phyloP scores from a whole-genome alignment of 768 basidiomycete genomes.

The Mycena capillaripes region DNA sequence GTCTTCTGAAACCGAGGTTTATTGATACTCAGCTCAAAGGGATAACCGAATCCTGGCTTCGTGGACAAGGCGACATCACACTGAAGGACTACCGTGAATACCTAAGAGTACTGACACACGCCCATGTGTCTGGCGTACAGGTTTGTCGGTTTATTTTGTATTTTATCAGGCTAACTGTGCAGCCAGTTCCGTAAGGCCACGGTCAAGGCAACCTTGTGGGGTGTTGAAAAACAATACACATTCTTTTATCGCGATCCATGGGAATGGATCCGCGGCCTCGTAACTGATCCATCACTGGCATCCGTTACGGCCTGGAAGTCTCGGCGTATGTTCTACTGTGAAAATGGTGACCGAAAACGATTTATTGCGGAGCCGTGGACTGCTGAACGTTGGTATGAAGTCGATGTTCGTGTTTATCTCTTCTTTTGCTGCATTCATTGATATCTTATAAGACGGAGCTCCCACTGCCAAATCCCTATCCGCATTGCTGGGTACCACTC shows the following conservation, averaged over 20 bases:
- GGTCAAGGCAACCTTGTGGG: background rate
- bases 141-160: background rate
- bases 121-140: background rate
- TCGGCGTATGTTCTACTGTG: background rate
- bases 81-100: background rate
- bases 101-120: background rate
- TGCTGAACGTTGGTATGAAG: background rate
- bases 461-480: background rate
- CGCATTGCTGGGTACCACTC: background rate
- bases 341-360: background rate
- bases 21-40: background rate
- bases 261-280: background rate
- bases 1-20: background rate
- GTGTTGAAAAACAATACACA: background rate
- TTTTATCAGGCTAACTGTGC: background rate
- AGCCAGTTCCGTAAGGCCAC: background rate
- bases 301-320: background rate
- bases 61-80: background rate
- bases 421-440: too few species aligned
- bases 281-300: background rate
- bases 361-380: background rate
- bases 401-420: too few species aligned
- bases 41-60: background rate
- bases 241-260: background rate
- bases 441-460: too few species aligned